These are phyloP conservation scores for Emericellopsis cladophorae DNA, from an alignment of 2,329 filamentous ascomycete species.

Conservation along the genomic window DNA sequence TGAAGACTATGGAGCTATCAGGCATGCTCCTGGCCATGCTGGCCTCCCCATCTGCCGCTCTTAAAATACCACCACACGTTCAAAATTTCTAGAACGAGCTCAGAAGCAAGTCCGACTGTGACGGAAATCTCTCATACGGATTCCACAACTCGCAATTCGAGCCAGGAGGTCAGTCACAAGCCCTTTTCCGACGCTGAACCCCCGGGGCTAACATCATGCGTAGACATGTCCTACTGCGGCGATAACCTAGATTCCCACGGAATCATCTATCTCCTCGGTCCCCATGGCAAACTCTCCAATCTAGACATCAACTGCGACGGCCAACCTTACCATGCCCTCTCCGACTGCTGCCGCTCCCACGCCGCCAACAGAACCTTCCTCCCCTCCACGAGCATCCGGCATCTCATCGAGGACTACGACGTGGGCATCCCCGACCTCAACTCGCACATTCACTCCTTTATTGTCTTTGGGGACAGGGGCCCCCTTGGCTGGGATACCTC, in stretches of 20 bases:
- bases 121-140: neutral
- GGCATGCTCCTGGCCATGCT: neutral
- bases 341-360: neutral
- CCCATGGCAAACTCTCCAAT: conserved; percentile 28
- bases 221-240: conserved; percentile 22
- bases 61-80: neutral
- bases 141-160: neutral
- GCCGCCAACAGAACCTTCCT: conserved; percentile 26
- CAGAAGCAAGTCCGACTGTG: neutral
- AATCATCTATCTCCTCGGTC: conserved; percentile 31
- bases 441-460: conserved; percentile 36
- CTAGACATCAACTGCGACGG: conserved; percentile 51
- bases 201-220: neutral
- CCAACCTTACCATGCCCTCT: conserved; percentile 6
- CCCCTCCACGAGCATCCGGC: conserved; percentile 28
- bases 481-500: conserved; percentile 20
- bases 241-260: conserved; percentile 21
- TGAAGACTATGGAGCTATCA: neutral
- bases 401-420: conserved; percentile 19
- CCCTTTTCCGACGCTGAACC: neutral
- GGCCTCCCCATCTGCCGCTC: neutral
- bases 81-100: neutral
- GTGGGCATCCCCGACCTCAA: conserved; percentile 30
- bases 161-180: neutral
- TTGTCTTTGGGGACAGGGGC: conserved; percentile 39